Base-by-base conservation (phyloP, 768 basidiomycete species). In the Hypholoma sublateritium region DNA sequence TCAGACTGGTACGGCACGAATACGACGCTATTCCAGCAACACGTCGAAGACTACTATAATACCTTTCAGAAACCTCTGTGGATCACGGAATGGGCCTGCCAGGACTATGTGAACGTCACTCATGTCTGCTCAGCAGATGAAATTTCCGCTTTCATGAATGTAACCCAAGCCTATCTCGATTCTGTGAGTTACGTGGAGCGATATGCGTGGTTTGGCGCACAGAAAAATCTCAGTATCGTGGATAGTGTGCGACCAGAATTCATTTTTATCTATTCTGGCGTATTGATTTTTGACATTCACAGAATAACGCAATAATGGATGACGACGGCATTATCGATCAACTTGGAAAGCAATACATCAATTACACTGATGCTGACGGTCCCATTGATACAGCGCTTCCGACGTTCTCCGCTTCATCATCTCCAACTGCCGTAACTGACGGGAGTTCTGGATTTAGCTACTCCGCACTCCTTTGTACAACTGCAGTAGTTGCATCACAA, bases 61-160 rank as follows among this genome's bases (percentile, higher is more conserved):
- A 79, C 80, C 4, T 86, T 84, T 67, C 70, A 82, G 51, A 69
- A 69, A 35, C 77, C 82, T 4, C 66, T 85, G 14, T 85, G 83
- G 84, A 77, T 85, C 0, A 86, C 84, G 1, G 85, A 85, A 62
- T 84, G 81, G 80, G 79, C 80, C 0, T 82, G 81, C 60, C 80
- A 82, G 67, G 80, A 82, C 57, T 81, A 72, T 69, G 76, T 74
- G 58, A 62, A 78, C 45, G 50, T 62, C 2, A 59, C 68, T 22
- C 65, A 62, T 6, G 82, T 85, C 63, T 84, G 83, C 56, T 74
- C 79, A 0, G 58, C 67, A 28, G 65, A 77, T 4, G 77, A 84
- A 21, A 70, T 83, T 8, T 65, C 72, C 6, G 51, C 64, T 25
- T 83, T 85, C 65, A 71, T 85, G 67, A 81, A 82, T 58, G 66